Evolutionary conservation across 768 basidiomycete species (phyloP).

Genomic region (Crassisporium funariophilum): DNA sequence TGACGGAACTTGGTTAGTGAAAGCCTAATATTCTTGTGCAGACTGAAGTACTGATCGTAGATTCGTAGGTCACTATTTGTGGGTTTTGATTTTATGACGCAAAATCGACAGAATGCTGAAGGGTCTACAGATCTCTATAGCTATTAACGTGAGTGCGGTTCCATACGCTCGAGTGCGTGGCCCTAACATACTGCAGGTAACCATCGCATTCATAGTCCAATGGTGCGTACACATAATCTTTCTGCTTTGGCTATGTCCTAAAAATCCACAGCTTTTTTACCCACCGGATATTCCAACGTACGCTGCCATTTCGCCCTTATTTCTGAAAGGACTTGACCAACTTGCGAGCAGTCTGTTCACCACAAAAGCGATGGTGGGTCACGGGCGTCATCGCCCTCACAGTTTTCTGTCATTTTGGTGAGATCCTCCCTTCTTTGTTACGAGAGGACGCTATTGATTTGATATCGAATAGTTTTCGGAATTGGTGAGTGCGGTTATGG

Average conservation of each 20-base stretch:
- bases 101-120: not conserved
- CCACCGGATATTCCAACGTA: constrained; percentile 39
- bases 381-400: constrained; percentile 35
- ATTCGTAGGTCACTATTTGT: constrained; percentile 38
- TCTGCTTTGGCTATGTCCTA: not conserved
- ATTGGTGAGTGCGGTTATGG: constrained; percentile 32
- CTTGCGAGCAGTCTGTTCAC: constrained; percentile 35
- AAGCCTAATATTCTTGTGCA: not conserved
- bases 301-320: constrained; percentile 10
- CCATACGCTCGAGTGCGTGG: not conserved
- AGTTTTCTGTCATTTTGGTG: constrained; percentile 44
- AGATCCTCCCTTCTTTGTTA: constrained; percentile 1
- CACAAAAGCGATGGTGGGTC: constrained; percentile 36
- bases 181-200: constrained; percentile 27
- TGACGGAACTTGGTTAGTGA: constrained; percentile 43
- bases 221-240: constrained; percentile 27
- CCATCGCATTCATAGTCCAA: constrained; percentile 46
- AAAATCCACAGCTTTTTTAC: constrained; percentile 38
- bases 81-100: constrained; percentile 11
- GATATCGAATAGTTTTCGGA: constrained; percentile 35
- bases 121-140: constrained; percentile 34
- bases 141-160: constrained; percentile 36
- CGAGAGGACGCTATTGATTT: not conserved
- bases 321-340: not conserved
- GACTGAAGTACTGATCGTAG: not conserved